Conservation (phyloP, 768 basidiomycete species). For the Tylopilus plumbeoviolaceoides region DNA sequence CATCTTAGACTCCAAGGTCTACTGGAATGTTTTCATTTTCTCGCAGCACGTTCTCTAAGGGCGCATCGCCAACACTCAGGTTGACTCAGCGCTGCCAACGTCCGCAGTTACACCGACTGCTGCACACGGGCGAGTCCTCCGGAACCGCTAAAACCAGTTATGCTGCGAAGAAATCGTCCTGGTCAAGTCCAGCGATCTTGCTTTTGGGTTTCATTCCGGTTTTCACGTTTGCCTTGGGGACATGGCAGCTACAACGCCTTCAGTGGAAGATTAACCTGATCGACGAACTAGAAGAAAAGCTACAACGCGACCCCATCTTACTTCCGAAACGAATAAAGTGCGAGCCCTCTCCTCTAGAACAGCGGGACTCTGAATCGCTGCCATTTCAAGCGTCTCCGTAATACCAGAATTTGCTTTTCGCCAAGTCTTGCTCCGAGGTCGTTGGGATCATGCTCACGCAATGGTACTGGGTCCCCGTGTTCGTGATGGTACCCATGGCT, state of each 20-base stretch:
- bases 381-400: constrained; percentile 51
- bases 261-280: constrained; percentile 95
- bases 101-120: constrained; percentile 6
- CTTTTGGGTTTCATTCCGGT: constrained; percentile 83
- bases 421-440: constrained; percentile 74
- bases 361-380: constrained; percentile 17
- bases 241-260: constrained; percentile 91
- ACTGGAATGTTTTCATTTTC: constrained; percentile 17
- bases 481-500: constrained; percentile 85
- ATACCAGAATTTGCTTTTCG: constrained; percentile 89
- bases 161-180: constrained; percentile 54
- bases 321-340: constrained; percentile 89
- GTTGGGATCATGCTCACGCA: constrained; percentile 72
- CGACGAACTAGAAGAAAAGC: constrained; percentile 88
- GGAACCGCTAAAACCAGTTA: constrained; percentile 42
- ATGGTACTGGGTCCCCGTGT: constrained; percentile 84
- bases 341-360: constrained; percentile 26
- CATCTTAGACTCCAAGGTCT: not conserved
- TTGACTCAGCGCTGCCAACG: constrained; percentile 6
- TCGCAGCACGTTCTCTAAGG: constrained; percentile 13
- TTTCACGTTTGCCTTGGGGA: constrained; percentile 84
- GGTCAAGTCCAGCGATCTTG: constrained; percentile 67
- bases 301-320: constrained; percentile 70
- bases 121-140: constrained; percentile 16
- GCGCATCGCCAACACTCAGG: constrained; percentile 4